phyloP scores from a whole-genome alignment of 139 green algal species.

The Chlamydomonas sp. region DNA sequence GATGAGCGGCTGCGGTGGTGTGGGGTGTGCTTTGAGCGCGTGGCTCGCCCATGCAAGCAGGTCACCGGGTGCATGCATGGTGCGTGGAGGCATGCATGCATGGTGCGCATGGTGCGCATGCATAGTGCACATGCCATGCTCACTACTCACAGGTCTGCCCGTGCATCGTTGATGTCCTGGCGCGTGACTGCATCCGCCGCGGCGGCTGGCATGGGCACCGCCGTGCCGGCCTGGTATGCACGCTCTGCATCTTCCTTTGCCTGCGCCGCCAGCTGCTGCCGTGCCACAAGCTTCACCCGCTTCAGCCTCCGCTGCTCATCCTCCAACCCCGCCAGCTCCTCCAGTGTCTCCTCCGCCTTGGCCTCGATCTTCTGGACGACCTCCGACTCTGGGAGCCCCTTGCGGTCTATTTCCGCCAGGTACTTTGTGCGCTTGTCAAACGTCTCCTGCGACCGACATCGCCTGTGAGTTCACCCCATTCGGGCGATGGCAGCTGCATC shows the following conservation, averaged over 20 bases:
- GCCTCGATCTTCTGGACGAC: conserved; percentile 7
- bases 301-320: background rate
- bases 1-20: background rate
- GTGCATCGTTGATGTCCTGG: background rate
- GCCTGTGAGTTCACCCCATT: too few species aligned
- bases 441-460: background rate
- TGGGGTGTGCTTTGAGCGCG: background rate
- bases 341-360: background rate
- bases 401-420: conserved; percentile 2
- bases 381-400: conserved; percentile 3
- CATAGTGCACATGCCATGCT: too few species aligned
- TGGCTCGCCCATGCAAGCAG: background rate
- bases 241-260: background rate
- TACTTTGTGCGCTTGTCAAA: background rate
- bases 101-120: too few species aligned
- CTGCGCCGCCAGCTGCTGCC: background rate
- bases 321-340: background rate
- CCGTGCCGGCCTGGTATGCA: background rate
- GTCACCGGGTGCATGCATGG: too few species aligned
- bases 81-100: too few species aligned
- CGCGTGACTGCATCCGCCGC: background rate
- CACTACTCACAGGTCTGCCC: background rate
- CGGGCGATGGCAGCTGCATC: too few species aligned
- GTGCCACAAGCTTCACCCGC: background rate
- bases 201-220: background rate